Conservation (phyloP, 352 stramenopile genomes). For the Phytophthora lateralis region DNA sequence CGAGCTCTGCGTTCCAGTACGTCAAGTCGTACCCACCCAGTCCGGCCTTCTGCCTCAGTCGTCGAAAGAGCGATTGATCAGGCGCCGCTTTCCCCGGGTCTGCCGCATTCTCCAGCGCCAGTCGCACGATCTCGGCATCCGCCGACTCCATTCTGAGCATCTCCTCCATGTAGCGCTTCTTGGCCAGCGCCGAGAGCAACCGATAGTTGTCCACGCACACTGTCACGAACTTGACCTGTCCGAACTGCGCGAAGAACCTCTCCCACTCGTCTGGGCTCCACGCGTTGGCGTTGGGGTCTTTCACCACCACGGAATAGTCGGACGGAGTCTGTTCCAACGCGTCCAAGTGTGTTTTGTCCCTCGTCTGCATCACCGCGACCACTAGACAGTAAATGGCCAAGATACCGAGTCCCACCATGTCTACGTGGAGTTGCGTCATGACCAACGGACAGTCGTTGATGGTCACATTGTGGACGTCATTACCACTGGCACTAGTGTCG, state of each 20-base stretch:
- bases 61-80: constrained; percentile 27
- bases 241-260: constrained; percentile 72
- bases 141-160: constrained; percentile 74
- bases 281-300: constrained; percentile 71
- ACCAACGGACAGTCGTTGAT: constrained; percentile 62
- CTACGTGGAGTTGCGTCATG: constrained; percentile 57
- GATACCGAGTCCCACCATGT: constrained; percentile 58
- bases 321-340: constrained; percentile 66
- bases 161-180: constrained; percentile 71
- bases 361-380: constrained; percentile 45
- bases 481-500: constrained; percentile 16
- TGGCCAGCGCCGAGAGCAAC: constrained; percentile 61
- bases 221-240: constrained; percentile 71
- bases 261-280: constrained; percentile 74
- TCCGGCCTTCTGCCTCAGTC: constrained; percentile 43
- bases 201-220: constrained; percentile 64
- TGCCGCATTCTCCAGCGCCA: constrained; percentile 47
- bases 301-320: constrained; percentile 76
- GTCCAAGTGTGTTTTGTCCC: constrained; percentile 53
- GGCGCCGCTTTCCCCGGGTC: constrained; percentile 26
- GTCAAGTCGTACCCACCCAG: constrained; percentile 54
- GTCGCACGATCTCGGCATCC: constrained; percentile 32
- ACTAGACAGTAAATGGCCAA: constrained; percentile 56
- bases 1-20: constrained; percentile 67
- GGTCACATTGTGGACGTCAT: constrained; percentile 15